Percentiles rank a stretch among this genome's conserved stretches.
Conservation (phyloP, 306 rosid genomes). For the Quillaja saponaria region DNA sequence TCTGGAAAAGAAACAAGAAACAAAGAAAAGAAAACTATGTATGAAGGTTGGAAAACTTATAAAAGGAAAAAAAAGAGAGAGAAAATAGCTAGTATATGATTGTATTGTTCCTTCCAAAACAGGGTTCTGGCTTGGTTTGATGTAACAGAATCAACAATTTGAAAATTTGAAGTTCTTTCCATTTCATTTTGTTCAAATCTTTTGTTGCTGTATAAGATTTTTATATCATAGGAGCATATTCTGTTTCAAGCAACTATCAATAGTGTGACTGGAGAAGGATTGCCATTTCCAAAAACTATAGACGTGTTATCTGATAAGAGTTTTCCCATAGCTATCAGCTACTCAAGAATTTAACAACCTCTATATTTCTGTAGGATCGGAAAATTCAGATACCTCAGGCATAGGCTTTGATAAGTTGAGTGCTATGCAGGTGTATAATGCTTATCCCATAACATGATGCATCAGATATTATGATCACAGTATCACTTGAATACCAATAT, state of each 20-base stretch:
- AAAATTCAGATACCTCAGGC: constrained; percentile 7
- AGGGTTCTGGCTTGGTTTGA: constrained; percentile 1
- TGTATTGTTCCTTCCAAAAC: background rate
- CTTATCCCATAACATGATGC: constrained; percentile 12
- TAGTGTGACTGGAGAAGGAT: constrained; percentile 10
- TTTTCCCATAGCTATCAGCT: constrained; percentile 13
- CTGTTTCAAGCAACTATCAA: too few relatives aligned
- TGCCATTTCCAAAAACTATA: background rate
- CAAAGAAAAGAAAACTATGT: background rate
- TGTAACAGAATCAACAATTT: background rate
- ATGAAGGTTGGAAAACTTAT: background rate
- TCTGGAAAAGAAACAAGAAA: background rate
- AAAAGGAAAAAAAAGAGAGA: too few relatives aligned
- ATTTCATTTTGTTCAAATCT: constrained; percentile 2
- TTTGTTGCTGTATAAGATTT: background rate
- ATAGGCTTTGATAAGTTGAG: constrained; percentile 14
- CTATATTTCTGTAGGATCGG: background rate
- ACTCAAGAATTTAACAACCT: background rate
- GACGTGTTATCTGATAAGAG: background rate
- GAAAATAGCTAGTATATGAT: background rate
- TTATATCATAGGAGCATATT: background rate
- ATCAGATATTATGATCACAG: constrained; percentile 6
- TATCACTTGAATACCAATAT: constrained; percentile 19
- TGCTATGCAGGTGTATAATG: constrained; percentile 19
- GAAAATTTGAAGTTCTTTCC: background rate